Evolutionary conservation across 805 yeast species (phyloP).

Genomic region (Cyberlindnera suaveolens): DNA sequence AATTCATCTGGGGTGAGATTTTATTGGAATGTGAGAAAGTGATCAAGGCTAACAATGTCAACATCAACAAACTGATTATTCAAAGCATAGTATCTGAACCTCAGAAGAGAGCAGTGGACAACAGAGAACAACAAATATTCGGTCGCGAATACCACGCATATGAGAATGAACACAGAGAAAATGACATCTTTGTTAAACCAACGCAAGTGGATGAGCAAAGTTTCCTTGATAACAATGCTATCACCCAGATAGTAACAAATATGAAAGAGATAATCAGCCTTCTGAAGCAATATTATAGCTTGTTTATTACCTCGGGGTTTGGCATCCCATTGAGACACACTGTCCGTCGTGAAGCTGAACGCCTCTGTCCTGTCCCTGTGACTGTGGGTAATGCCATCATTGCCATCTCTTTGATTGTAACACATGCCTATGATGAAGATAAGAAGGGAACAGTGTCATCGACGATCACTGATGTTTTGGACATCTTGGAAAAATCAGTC

Average conservation of each 20-base stretch:
- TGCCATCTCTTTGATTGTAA: conserved; percentile 49
- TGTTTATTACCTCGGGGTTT: conserved; percentile 21
- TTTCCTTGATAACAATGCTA: conserved; percentile 17
- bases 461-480: conserved; percentile 52
- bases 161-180: conserved; percentile 10
- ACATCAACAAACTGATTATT: conserved; percentile 26
- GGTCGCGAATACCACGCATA: conserved; percentile 27
- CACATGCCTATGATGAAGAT: conserved; percentile 61
- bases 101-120: conserved; percentile 15
- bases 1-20: conserved; percentile 51
- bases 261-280: conserved; percentile 3
- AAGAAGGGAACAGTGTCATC: conserved; percentile 46
- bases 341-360: conserved; percentile 43
- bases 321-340: conserved; percentile 26
- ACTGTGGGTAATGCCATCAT: conserved; percentile 64
- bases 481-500: conserved; percentile 54
- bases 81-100: conserved; percentile 1
- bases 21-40: conserved; percentile 54
- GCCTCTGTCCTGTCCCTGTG: conserved; percentile 54
- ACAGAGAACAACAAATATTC: conserved; percentile 24
- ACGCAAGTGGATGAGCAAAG: conserved; percentile 4
- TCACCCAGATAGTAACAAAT: conserved; percentile 8
- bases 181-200: conserved; percentile 9
- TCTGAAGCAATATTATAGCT: conserved; percentile 10
- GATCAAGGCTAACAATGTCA: conserved; percentile 41